These are phyloP conservation scores for Colletotrichum plurivorum DNA, from an alignment of 2,329 filamentous ascomycete genomes.

Conservation along the genomic window DNA sequence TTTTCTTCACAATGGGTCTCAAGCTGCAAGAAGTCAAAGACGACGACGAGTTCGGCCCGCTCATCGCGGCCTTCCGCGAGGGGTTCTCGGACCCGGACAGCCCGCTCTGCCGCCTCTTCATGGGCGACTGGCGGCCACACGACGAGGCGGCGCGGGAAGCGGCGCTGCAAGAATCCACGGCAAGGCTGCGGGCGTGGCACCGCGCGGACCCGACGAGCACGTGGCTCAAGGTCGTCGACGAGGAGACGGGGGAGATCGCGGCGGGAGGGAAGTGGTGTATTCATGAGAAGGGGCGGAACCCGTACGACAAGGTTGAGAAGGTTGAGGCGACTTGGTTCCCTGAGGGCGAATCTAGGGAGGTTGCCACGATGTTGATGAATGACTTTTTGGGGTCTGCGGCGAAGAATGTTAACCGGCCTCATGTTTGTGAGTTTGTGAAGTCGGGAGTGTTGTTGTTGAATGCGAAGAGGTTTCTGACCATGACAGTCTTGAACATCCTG, in stretches of 20 bases:
- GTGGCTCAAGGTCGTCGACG: constrained; percentile 55
- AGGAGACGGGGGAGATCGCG: constrained; percentile 34
- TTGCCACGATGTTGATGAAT: constrained; percentile 10
- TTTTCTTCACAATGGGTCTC: background rate
- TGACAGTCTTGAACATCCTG: constrained; percentile 52
- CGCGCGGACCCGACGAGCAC: constrained; percentile 46
- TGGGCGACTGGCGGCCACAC: constrained; percentile 16
- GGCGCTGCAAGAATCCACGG: background rate
- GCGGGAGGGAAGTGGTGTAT: constrained; percentile 17
- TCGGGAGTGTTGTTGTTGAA: background rate
- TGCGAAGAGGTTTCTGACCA: background rate
- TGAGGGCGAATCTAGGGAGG: constrained; percentile 5
- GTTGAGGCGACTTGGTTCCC: constrained; percentile 22
- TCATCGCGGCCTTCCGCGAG: constrained; percentile 6
- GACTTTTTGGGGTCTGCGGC: constrained; percentile 12
- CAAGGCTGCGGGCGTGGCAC: constrained; percentile 8
- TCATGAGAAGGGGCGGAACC: constrained; percentile 1
- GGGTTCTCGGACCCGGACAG: constrained; percentile 1
- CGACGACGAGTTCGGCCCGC: constrained; percentile 3
- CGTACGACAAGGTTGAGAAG: background rate
- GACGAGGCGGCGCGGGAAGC: constrained; percentile 2
- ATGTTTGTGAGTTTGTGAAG: background rate
- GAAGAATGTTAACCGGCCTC: constrained; percentile 18
- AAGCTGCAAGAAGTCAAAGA: background rate
- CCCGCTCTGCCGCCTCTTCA: constrained; percentile 17